Base-by-base conservation (phyloP, 352 stramenopile genomes). In the Phytopythium litorale region DNA sequence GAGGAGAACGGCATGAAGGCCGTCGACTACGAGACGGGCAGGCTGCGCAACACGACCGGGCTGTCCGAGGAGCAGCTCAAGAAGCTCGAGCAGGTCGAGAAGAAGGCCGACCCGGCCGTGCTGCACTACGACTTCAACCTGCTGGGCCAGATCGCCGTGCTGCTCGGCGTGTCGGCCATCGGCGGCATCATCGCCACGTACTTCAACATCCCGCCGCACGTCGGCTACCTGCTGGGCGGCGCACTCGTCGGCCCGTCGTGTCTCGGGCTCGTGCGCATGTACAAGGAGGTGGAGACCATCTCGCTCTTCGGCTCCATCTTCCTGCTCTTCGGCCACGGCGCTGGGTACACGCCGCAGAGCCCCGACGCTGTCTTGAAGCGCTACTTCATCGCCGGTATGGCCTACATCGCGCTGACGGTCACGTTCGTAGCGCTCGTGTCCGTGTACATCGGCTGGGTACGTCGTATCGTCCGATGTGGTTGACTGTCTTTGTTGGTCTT, bases 231-330 rank as follows among this genome's bases (percentile, higher is more conserved):
- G 19, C 75, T 97, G 1, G 92, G 89, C 37, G 92, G 92, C 30
- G 90, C 93, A 33, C 67, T 98, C 2, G 88, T 98, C 6, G 92
- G 92, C 21, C 92, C 92, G 18, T 97, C 87, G 28, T 96, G 92
- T 48, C 67, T 97, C 16, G 86, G 82, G 6, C 59, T 96, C 19
- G 89, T 97, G 28, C 75, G 81, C 38, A 73, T 97, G 32, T 95
- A 97, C 66, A 92, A 94, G 56, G 86, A 97, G 63, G 92, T 98
- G 19, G 88, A 97, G 65, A 98, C 92, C 1, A 87, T 98, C 58
- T 96, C 90, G 37, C 86, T 98, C 30, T 98, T 98, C 64, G 93
- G 93, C 16, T 97, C 88, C 3, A 89, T 98, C 35, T 98, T 98
- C 62, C 66, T 98, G 45, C 71, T 98, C 3, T 98, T 98, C 66